A percentile compares a stretch with the other conserved stretches of the same genome.
These are phyloP conservation scores for Arachis hypogaea DNA, from an alignment of 306 rosid genomes.

Conservation along the genomic window DNA sequence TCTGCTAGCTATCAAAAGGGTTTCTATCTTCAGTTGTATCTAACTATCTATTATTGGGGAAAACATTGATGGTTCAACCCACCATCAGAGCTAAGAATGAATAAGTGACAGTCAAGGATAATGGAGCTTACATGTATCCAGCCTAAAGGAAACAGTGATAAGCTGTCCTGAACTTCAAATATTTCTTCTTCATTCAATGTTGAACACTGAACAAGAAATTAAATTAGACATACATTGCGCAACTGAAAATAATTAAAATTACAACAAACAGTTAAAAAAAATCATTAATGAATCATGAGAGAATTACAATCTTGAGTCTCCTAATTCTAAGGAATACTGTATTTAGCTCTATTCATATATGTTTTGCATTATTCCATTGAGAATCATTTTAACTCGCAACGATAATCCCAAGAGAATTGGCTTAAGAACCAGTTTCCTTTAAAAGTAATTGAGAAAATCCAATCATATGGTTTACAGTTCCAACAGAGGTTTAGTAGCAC, in stretches of 20 bases:
- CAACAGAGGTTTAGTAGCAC: slow-evolving; percentile 15
- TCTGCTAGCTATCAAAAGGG: slow-evolving; percentile 19
- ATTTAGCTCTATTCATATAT: slow-evolving; percentile 1
- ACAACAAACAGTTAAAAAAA: neutral
- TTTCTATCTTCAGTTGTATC: slow-evolving; percentile 22
- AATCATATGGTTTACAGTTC: slow-evolving; percentile 25
- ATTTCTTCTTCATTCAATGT: slow-evolving; percentile 98
- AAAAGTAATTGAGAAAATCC: slow-evolving; percentile 19
- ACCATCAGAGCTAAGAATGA: slow-evolving; percentile 14
- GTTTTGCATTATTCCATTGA: slow-evolving; percentile 9
- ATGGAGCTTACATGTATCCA: slow-evolving; percentile 95
- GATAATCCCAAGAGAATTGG: slow-evolving; percentile 18
- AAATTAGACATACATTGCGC: slow-evolving; percentile 12
- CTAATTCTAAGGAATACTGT: slow-evolving; percentile 9
- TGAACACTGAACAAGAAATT: slow-evolving; percentile 71
- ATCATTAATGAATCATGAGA: slow-evolving; percentile 12
- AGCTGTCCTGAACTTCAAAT: slow-evolving; percentile 96
- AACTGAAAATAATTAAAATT: slow-evolving; percentile 29
- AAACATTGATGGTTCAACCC: slow-evolving; percentile 3
- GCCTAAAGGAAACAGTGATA: slow-evolving; percentile 92
- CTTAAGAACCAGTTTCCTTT: slow-evolving; percentile 9
- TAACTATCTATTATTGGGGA: slow-evolving; percentile 11
- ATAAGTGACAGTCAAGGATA: slow-evolving; percentile 27
- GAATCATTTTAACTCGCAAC: slow-evolving; percentile 29
- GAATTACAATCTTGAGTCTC: slow-evolving; percentile 36